Base-by-base conservation (phyloP, 345 rosid genomes). In the Nephelium lappaceum region DNA sequence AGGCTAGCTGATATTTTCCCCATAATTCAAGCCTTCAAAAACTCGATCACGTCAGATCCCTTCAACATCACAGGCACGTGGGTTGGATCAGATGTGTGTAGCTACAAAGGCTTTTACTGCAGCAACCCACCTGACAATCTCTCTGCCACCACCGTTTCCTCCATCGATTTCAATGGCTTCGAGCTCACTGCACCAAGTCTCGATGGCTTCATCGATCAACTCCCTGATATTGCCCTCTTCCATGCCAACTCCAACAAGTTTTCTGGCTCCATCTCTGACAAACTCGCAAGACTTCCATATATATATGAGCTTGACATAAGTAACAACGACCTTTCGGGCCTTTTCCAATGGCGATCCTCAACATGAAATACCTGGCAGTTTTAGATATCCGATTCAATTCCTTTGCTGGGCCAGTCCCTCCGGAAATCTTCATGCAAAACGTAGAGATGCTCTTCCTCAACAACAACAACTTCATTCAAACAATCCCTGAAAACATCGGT, bases 171-270 rank as follows among this genome's bases (percentile, higher is more conserved):
- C 84, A 85, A 85, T 12, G 86, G 86, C 0, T 82, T 75, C 71
- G 69, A 18, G 11, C 83, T 87, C 19, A 16, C 75, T 8, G 88
- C 88, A 43, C 83, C 87, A 0, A 64, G 79, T 5, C 79, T 87
- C 0, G 84, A 78, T n/a, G 88, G 84, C 45, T 84, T 89, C 78
- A 41, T 89, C 60, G 87, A 87, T 64, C 83, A 77, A 42, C 83
- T 89, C 23, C 85, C 84, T 2, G 89, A 89, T 79, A 84, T 89
- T 8, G 88, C 89, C 14, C n/a, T 89, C 60, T 89, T 89, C 72
- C 90, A 89, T 25, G 88, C 89, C 60, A 87, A 87, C 77, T 82
- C 88, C 71, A 89, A 89, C 81, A 72, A 74, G 63, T 87, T 89
- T 55, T 73, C 83, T 1, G 91, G 89, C 55, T 9, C 79, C 43